Evolutionary conservation across 2,329 filamentous ascomycete species (phyloP).

Genomic region (Nothophaeocryptopus gaeumannii): DNA sequence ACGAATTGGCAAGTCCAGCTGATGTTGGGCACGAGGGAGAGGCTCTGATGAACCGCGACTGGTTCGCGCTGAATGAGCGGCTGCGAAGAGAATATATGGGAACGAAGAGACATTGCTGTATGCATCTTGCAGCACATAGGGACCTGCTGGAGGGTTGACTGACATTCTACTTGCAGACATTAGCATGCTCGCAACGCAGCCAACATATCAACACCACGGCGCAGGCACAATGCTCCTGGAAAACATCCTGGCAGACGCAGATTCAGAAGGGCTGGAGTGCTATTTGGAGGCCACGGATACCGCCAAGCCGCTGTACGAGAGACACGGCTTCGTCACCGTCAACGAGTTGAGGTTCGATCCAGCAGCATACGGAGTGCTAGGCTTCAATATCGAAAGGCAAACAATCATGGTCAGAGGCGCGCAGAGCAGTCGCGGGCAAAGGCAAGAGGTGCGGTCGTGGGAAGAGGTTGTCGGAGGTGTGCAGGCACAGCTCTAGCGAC

Average conservation of each 20-base stretch:
- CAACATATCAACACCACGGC: slow-evolving; percentile 42
- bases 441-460: slow-evolving; percentile 22
- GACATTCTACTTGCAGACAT: slow-evolving; percentile 24
- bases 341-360: slow-evolving; percentile 34
- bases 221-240: slow-evolving; percentile 42
- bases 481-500: slow-evolving; percentile 11
- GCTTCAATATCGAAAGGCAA: slow-evolving; percentile 30
- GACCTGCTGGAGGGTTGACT: background rate
- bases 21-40: slow-evolving; percentile 33
- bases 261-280: slow-evolving; percentile 38
- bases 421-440: slow-evolving; percentile 10
- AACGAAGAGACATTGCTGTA: slow-evolving; percentile 31
- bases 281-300: slow-evolving; percentile 44
- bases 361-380: slow-evolving; percentile 27
- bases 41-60: slow-evolving; percentile 34
- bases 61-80: slow-evolving; percentile 35
- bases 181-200: slow-evolving; percentile 40
- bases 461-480: slow-evolving; percentile 16
- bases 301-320: slow-evolving; percentile 34
- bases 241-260: slow-evolving; percentile 42
- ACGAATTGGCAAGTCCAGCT: slow-evolving; percentile 28
- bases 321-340: slow-evolving; percentile 33
- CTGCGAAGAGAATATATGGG: slow-evolving; percentile 31
- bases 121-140: slow-evolving; percentile 6
- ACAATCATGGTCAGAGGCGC: slow-evolving; percentile 35